Evolutionary conservation across 805 yeast genomes (phyloP), one percentile per base, ranked within the genome.

Genomic region (Ogataea pini): DNA sequence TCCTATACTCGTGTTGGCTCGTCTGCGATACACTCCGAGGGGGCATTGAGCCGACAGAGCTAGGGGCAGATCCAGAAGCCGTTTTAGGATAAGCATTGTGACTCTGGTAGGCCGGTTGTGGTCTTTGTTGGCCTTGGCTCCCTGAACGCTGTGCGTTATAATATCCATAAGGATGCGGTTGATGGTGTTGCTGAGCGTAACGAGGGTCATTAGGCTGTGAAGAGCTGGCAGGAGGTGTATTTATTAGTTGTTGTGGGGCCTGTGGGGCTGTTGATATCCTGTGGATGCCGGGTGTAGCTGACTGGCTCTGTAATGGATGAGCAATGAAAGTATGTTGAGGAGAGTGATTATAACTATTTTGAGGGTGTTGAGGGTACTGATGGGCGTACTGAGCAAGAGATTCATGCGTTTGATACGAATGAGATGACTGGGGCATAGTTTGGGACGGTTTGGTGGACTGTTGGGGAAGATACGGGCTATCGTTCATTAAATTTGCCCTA

Each of bases 401-500:
- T 24, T 7, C 7, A 9, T 24, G 27, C 27, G 27, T n/a, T n/a
- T n/a, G n/a, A n/a, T n/a, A n/a, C n/a, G n/a, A n/a, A n/a, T n/a
- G n/a, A n/a, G n/a, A n/a, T n/a, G n/a, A 9, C 27, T 9, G 9
- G 27, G 31, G 31, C 6, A 10, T 13, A 4, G 31, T 28, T 28
- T 28, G 31, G 8, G 31, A 10, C 6, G 4, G 13, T 10, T 13
- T 28, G 8, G 9, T 28, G 9, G 31, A 13, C 31, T 28, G 31
- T 13, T 28, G 31, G 9, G 31, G 14, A 5, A 10, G 31, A 13
- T 28, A 28, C 31, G 31, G 31, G 31, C 36, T 32, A 10, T 57
- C 64, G 43, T 54, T 56, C 38, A 62, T 27, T 4, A 62, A 47
- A 44, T 62, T 54, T 18, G 62, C 60, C 38, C 65, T 58, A 1